Conservation (phyloP, 2,329 filamentous ascomycete species). For the Rutstroemia sp. region DNA sequence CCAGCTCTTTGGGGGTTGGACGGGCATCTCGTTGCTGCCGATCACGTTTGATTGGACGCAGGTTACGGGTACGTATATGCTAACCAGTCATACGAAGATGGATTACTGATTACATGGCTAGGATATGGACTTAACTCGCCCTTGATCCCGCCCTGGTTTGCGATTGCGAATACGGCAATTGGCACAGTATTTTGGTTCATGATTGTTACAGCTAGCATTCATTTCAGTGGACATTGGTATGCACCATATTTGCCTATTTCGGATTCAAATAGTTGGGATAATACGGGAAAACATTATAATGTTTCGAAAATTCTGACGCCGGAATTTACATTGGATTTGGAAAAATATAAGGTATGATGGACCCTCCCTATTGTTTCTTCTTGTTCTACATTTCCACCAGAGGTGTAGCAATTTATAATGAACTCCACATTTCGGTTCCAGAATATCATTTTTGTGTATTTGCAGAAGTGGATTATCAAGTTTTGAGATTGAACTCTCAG, state of each 20-base stretch:
- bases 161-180: conserved; percentile 65
- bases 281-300: conserved; percentile 53
- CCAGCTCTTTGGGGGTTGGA: conserved; percentile 61
- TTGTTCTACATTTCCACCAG: no score
- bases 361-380: no score
- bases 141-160: conserved; percentile 57
- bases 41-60: conserved; percentile 56
- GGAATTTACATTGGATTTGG: conserved; percentile 59
- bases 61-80: conserved; percentile 23
- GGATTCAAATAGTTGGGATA: conserved; percentile 56
- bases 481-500: no score
- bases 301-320: conserved; percentile 58
- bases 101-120: conserved; percentile 45
- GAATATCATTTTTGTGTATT: no score
- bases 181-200: conserved; percentile 61
- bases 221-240: conserved; percentile 63
- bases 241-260: conserved; percentile 54
- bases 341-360: conserved; percentile 51
- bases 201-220: conserved; percentile 49
- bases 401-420: no score
- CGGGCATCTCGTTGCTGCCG: conserved; percentile 60
- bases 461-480: no score
- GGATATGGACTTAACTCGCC: conserved; percentile 48
- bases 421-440: no score
- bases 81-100: conserved; percentile 31